phyloP scores from a whole-genome alignment of 176 grass and related monocot genomes.

The Paspalum vaginatum region DNA sequence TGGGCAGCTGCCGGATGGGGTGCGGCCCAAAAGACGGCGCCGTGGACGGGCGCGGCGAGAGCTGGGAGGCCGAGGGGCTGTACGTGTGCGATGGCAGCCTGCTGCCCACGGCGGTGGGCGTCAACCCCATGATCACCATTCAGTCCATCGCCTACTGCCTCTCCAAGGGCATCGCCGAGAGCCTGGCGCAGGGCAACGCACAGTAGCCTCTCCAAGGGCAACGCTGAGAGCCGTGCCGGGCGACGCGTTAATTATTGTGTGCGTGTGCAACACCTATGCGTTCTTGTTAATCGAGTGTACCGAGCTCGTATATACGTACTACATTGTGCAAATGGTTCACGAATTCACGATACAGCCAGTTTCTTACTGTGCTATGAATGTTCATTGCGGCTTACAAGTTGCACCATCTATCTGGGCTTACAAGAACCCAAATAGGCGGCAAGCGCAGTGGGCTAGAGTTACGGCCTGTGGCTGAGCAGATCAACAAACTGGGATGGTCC shows the following conservation, averaged over 20 bases:
- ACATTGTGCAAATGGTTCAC: background rate
- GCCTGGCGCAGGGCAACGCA: conserved; percentile 14
- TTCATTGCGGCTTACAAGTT: too few species aligned
- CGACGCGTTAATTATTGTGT: background rate
- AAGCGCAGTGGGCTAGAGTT: too few species aligned
- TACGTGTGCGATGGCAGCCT: conserved; percentile 85
- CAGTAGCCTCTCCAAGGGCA: conserved; percentile 44
- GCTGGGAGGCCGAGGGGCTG: conserved; percentile 79
- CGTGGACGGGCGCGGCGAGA: conserved; percentile 68
- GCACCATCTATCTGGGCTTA: too few species aligned
- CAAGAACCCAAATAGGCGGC: too few species aligned
- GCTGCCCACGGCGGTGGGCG: conserved; percentile 67
- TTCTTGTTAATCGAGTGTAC: background rate
- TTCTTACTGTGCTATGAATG: too few species aligned
- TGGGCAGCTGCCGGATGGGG: conserved; percentile 89
- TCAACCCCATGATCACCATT: conserved; percentile 94
- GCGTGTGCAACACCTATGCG: background rate
- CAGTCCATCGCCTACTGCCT: conserved; percentile 70
- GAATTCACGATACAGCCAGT: background rate
- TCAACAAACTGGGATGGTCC: too few species aligned
- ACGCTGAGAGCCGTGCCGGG: conserved; percentile 23
- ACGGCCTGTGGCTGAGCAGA: too few species aligned
- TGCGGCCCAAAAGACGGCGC: conserved; percentile 46
- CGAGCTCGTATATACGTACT: background rate
- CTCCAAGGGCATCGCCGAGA: conserved; percentile 56